Evolutionary conservation across 768 basidiomycete species (phyloP).

Genomic region (Hemileccinum impolitum): DNA sequence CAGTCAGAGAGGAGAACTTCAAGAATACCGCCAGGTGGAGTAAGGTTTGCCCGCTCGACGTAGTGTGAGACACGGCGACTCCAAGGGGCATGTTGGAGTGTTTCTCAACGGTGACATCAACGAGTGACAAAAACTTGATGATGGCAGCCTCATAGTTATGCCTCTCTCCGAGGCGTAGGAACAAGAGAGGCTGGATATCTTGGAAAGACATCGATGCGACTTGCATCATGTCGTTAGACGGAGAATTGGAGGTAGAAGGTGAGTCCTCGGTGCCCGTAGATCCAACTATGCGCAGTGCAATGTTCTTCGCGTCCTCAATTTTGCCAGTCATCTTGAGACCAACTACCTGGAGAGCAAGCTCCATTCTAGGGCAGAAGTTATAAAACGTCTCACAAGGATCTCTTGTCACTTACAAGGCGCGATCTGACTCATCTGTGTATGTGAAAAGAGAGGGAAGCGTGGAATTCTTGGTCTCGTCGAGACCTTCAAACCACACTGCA

Average conservation of each 20-base stretch:
- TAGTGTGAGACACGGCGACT: constrained; percentile 67
- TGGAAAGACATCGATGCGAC: constrained; percentile 43
- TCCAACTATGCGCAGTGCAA: constrained; percentile 90
- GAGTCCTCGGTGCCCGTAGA: constrained; percentile 55
- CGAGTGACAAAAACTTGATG: constrained; percentile 73
- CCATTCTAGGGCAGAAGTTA: constrained; percentile 61
- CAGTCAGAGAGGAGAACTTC: constrained; percentile 65
- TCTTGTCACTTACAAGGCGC: constrained; percentile 65
- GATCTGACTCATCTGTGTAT: constrained; percentile 87
- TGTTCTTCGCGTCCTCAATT: constrained; percentile 88
- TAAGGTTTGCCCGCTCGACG: constrained; percentile 76
- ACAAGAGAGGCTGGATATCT: constrained; percentile 56
- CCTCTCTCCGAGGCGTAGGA: constrained; percentile 50
- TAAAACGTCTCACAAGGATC: constrained; percentile 8
- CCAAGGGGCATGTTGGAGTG: constrained; percentile 39
- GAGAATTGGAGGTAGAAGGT: constrained; percentile 31
- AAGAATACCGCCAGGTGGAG: constrained; percentile 85
- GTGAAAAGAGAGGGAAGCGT: constrained; percentile 69
- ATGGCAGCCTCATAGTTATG: constrained; percentile 73
- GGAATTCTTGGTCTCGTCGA: constrained; percentile 57
- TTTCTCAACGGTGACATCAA: constrained; percentile 60
- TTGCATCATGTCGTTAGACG: constrained; percentile 50
- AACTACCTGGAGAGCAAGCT: constrained; percentile 91
- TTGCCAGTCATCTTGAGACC: constrained; percentile 97
- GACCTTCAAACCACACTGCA: constrained; percentile 82